Evolutionary conservation across 2,329 filamentous ascomycete genomes (phyloP).

Genomic region (Neospermospora avenae): DNA sequence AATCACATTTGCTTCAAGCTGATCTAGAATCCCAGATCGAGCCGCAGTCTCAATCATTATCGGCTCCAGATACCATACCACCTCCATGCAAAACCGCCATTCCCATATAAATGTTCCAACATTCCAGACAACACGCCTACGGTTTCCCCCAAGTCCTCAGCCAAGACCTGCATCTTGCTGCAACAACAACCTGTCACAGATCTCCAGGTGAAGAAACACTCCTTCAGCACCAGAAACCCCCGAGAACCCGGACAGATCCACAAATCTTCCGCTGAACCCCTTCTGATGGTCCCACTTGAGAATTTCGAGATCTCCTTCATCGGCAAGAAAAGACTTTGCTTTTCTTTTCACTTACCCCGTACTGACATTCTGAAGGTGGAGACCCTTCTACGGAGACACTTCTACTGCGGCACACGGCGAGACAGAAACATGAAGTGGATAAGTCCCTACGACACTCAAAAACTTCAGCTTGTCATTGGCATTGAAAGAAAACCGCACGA

Average conservation of each 20-base stretch:
- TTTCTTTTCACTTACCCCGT: not conserved
- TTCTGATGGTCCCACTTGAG: not conserved
- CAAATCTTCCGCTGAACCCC: not conserved
- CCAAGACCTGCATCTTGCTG: not conserved
- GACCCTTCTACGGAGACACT: not conserved
- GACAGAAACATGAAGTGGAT: constrained; percentile 3
- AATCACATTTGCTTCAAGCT: not conserved
- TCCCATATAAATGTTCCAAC: not conserved
- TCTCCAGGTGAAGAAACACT: not conserved
- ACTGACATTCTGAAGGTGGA: no score
- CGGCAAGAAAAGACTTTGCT: constrained; percentile 5
- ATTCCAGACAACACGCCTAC: constrained; percentile 1
- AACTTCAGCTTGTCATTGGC: no score
- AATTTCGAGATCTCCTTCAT: not conserved
- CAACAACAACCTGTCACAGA: not conserved
- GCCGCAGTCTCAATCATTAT: not conserved
- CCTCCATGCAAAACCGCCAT: not conserved
- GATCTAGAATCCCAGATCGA: not conserved
- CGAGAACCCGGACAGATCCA: not conserved
- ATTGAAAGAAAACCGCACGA: no score
- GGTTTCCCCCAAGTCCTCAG: not conserved
- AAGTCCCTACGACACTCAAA: no score
- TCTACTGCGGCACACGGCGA: not conserved
- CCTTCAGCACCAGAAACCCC: no score
- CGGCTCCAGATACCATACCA: not conserved